phyloP scores from a whole-genome alignment of 768 basidiomycete genomes.

The Astraeus odoratus region DNA sequence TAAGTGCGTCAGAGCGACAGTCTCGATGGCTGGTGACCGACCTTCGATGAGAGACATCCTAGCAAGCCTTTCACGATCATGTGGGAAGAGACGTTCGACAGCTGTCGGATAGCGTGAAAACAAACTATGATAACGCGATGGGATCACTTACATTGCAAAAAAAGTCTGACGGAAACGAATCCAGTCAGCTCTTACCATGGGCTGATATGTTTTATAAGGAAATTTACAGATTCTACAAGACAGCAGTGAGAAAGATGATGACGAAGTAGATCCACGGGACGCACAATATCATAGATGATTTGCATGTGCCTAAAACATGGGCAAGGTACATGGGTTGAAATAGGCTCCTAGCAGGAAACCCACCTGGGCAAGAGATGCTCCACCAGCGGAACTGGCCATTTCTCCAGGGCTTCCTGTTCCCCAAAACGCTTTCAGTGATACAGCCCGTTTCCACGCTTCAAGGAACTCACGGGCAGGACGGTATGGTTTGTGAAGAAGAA shows the following conservation, averaged over 20 bases:
- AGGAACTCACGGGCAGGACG: constrained; percentile 66
- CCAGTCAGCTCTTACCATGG: too few relatives aligned
- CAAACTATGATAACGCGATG: neutral
- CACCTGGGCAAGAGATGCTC: constrained; percentile 78
- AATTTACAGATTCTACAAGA: constrained; percentile 9
- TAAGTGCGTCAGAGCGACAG: neutral
- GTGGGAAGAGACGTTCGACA: constrained; percentile 87
- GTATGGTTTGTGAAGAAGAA: constrained; percentile 98
- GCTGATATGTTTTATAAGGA: too few relatives aligned
- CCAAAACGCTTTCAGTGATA: neutral
- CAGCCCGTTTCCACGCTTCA: neutral
- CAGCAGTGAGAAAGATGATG: constrained; percentile 1
- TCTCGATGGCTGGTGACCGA: constrained; percentile 15
- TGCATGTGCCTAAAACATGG: constrained; percentile 60
- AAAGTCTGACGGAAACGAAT: constrained; percentile 26
- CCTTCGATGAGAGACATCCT: constrained; percentile 94
- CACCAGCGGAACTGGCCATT: constrained; percentile 87
- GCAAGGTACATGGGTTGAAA: neutral
- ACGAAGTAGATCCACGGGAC: too few relatives aligned
- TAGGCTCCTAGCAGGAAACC: constrained; percentile 10
- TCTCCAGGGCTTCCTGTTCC: constrained; percentile 71
- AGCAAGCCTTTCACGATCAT: constrained; percentile 69
- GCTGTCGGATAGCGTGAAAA: constrained; percentile 32
- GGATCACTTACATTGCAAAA: constrained; percentile 55
- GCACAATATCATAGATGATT: constrained; percentile 85